Evolutionary conservation across 768 basidiomycete species (phyloP).

Genomic region (Collybia mongolica): DNA sequence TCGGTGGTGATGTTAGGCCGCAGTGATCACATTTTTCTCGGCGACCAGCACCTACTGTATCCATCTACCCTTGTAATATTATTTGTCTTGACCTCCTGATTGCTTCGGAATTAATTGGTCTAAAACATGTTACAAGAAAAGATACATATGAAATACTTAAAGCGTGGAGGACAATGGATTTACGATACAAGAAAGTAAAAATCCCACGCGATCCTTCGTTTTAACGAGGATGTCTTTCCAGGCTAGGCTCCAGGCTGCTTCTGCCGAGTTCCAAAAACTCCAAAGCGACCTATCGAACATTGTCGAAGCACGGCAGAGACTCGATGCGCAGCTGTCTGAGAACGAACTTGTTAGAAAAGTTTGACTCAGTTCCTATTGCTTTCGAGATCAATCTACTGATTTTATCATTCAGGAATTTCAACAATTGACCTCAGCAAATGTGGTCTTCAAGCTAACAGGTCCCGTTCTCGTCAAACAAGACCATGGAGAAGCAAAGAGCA

Average conservation of each 20-base stretch:
- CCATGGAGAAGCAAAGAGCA: slow-evolving; percentile 78
- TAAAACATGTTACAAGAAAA: no score
- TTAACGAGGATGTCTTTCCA: slow-evolving; percentile 43
- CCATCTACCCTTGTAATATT: no score
- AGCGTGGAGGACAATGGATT: no score
- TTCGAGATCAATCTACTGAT: not conserved
- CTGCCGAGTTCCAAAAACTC: slow-evolving; percentile 77
- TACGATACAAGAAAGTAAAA: no score
- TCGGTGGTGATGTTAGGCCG: no score
- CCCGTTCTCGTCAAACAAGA: slow-evolving; percentile 92
- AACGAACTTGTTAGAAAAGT: slow-evolving; percentile 93
- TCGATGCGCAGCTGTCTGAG: slow-evolving; percentile 91
- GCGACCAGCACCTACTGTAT: no score
- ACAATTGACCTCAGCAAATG: slow-evolving; percentile 69
- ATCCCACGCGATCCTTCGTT: not conserved
- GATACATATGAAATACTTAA: no score
- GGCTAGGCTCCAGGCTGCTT: slow-evolving; percentile 61
- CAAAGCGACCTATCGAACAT: slow-evolving; percentile 70
- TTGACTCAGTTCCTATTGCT: slow-evolving; percentile 4
- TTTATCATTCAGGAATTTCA: slow-evolving; percentile 71
- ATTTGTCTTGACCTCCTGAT: no score
- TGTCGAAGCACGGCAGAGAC: slow-evolving; percentile 78
- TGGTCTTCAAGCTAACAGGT: slow-evolving; percentile 88
- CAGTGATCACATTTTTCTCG: no score
- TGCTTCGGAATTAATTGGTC: no score